Conservation (phyloP, 805 yeast genomes). For the Pachysolen tannophilus region DNA sequence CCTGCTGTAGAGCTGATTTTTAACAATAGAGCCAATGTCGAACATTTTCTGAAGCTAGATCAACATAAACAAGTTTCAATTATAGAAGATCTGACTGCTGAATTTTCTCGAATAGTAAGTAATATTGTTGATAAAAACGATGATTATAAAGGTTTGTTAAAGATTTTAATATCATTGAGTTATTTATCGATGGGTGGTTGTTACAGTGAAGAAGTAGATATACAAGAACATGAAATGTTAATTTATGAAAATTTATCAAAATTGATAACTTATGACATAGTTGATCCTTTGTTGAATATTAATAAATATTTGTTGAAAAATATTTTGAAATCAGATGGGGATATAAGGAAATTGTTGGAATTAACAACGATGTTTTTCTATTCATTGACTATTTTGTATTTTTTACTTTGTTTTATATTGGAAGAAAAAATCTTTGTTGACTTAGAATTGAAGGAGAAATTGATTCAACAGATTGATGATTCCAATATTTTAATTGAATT, state of each 20-base stretch:
- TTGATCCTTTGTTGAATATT: background rate
- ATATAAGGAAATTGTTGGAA: constrained; percentile 15
- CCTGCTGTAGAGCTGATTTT: constrained; percentile 9
- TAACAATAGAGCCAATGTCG: background rate
- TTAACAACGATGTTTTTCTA: constrained; percentile 15
- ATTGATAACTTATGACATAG: constrained; percentile 6
- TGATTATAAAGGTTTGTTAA: constrained; percentile 4
- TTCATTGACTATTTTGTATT: constrained; percentile 20
- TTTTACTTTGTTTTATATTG: constrained; percentile 8
- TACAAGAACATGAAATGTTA: constrained; percentile 14
- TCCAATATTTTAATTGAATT: constrained; percentile 35
- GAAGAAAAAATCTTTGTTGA: constrained; percentile 8
- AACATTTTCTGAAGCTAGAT: background rate
- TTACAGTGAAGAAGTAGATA: constrained; percentile 15
- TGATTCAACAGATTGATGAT: constrained; percentile 9
- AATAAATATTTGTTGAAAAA: constrained; percentile 11
- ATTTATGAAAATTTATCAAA: constrained; percentile 18
- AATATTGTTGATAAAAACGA: background rate
- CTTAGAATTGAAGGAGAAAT: background rate
- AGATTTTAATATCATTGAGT: constrained; percentile 13
- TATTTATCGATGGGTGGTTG: constrained; percentile 26
- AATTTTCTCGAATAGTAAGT: constrained; percentile 5
- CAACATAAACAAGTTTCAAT: background rate
- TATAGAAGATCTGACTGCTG: constrained; percentile 10
- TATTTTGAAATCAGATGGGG: constrained; percentile 5